phyloP scores from a whole-genome alignment of 2,329 filamentous ascomycete species.

The Trichoderma guizhouense region DNA sequence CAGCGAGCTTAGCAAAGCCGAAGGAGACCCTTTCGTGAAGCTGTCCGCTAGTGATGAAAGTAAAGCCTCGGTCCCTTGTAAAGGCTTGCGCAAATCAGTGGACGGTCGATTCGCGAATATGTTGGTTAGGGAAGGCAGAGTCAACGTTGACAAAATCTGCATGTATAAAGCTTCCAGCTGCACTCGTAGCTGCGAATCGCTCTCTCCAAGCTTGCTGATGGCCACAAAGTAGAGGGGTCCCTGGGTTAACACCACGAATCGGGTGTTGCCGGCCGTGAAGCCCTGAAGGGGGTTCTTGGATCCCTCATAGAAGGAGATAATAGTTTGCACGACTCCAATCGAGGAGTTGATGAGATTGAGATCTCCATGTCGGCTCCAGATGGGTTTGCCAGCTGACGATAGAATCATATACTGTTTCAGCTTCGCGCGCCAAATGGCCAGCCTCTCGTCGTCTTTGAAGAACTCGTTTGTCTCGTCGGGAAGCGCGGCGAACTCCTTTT shows the following conservation, averaged over 20 bases:
- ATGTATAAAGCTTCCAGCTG: constrained; percentile 95
- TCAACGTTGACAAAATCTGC: constrained; percentile 95
- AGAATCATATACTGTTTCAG: constrained; percentile 96
- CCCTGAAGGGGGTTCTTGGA: constrained; percentile 72
- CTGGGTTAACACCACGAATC: constrained; percentile 81
- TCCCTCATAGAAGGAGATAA: constrained; percentile 93
- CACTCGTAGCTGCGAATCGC: constrained; percentile 77
- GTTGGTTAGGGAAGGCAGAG: constrained; percentile 77
- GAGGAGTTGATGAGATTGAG: constrained; percentile 86
- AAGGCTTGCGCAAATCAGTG: constrained; percentile 84
- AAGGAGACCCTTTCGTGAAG: constrained; percentile 89
- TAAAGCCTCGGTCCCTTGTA: constrained; percentile 87
- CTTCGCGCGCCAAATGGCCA: constrained; percentile 82
- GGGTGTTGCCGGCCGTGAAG: constrained; percentile 82
- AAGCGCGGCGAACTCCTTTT: constrained; percentile 73
- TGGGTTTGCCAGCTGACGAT: constrained; percentile 93
- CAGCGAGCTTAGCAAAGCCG: constrained; percentile 80
- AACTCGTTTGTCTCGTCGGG: constrained; percentile 49
- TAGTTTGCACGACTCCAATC: constrained; percentile 92
- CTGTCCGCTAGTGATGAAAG: constrained; percentile 90
- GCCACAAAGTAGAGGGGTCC: constrained; percentile 90
- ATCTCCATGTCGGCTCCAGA: constrained; percentile 93
- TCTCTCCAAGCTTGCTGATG: constrained; percentile 89
- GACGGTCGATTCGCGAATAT: constrained; percentile 89
- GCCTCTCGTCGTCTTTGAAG: constrained; percentile 53